phyloP scores from a whole-genome alignment of 1,284 basidiomycete genomes.

The Laetiporus sulphureus region DNA sequence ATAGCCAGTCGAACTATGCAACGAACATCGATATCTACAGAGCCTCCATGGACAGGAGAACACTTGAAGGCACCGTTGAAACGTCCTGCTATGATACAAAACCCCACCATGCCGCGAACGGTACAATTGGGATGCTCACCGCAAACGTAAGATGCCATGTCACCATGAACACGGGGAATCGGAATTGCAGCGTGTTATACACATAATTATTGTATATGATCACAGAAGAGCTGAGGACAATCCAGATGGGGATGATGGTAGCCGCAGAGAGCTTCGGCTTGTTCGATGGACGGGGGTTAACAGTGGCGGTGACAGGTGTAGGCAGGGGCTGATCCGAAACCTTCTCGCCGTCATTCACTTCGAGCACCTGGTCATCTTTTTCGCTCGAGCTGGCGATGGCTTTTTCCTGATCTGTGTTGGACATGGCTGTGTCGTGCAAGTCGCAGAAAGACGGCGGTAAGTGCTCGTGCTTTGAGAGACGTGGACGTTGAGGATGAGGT shows the following conservation, averaged over 20 bases:
- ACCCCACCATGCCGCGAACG: too few relatives aligned
- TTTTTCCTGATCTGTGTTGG: constrained; percentile 18
- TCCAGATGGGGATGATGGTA: constrained; percentile 84
- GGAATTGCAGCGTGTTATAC: constrained; percentile 79
- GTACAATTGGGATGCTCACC: constrained; percentile 51
- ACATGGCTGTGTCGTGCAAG: constrained; percentile 4
- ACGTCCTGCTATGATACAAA: too few relatives aligned
- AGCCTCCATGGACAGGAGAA: too few relatives aligned
- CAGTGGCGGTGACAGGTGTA: constrained; percentile 41
- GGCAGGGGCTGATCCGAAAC: constrained; percentile 33
- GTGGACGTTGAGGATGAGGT: not conserved
- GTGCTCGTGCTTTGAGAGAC: not conserved
- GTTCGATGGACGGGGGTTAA: constrained; percentile 27
- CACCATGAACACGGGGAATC: constrained; percentile 83
- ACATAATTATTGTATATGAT: constrained; percentile 98
- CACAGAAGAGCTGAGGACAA: constrained; percentile 82
- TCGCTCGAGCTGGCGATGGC: constrained; percentile 12
- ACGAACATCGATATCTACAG: too few relatives aligned
- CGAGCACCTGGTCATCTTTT: constrained; percentile 22
- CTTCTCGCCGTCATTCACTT: constrained; percentile 23
- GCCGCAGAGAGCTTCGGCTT: constrained; percentile 51
- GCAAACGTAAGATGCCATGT: constrained; percentile 86
- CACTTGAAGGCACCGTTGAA: too few relatives aligned
- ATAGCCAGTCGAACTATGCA: too few relatives aligned
- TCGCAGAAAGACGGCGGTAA: not conserved